Conservation (phyloP, 192 early-diverging fungal species). For the Coemansia aciculifera region DNA sequence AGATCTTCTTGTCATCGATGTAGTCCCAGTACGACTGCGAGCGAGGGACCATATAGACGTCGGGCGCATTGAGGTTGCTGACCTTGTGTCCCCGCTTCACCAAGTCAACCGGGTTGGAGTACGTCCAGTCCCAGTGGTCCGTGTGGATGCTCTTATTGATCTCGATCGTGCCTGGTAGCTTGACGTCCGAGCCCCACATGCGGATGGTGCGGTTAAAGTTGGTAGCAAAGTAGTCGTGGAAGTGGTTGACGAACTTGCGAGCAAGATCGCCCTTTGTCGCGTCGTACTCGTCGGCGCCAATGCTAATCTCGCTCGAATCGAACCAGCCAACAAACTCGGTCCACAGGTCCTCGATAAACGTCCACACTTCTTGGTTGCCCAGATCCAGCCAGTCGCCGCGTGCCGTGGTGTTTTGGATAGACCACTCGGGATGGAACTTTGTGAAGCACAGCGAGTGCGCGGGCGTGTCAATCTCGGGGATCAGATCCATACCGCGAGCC, state of each 20-base stretch:
- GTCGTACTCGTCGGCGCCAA: conserved; percentile 55
- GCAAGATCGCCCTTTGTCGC: conserved; percentile 43
- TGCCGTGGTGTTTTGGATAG: conserved; percentile 31
- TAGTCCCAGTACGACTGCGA: conserved; percentile 36
- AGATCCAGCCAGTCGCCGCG: conserved; percentile 55
- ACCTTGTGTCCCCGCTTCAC: conserved; percentile 44
- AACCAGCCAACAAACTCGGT: conserved; percentile 53
- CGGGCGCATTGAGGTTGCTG: conserved; percentile 48
- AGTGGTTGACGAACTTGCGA: conserved; percentile 42
- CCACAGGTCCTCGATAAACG: conserved; percentile 48
- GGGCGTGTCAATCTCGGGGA: conserved; percentile 55
- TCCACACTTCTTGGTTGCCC: conserved; percentile 43
- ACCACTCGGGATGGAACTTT: conserved; percentile 54
- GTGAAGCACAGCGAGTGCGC: conserved; percentile 54
- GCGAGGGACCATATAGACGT: conserved; percentile 51
- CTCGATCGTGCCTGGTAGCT: conserved; percentile 44
- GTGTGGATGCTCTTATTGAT: conserved; percentile 44
- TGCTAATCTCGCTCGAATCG: conserved; percentile 46
- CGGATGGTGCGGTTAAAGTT: conserved; percentile 47
- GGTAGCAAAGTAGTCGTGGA: conserved; percentile 42
- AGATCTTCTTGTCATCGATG: conserved; percentile 41
- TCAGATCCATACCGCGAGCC: conserved; percentile 44
- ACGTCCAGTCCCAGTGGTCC: conserved; percentile 33
- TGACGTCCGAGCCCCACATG: conserved; percentile 54
- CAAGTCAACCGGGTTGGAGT: conserved; percentile 33